Percentiles rank a stretch among this genome's conserved stretches.
Evolutionary conservation across 139 green algal species (phyloP).

Genomic region (Micractinium conductrix): DNA sequence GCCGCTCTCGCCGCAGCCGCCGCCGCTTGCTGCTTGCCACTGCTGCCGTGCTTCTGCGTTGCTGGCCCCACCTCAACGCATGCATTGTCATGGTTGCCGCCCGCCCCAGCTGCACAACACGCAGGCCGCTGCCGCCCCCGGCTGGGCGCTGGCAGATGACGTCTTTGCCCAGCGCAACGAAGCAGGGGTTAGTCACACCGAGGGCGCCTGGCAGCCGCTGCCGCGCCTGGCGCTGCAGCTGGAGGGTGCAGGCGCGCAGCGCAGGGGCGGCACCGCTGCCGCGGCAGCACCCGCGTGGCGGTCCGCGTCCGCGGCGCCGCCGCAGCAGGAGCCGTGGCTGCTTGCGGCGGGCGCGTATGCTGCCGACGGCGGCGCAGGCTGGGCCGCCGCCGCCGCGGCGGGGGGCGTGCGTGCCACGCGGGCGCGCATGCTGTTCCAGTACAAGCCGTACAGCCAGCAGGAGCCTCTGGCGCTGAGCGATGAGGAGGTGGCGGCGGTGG

Average conservation of each 20-base stretch:
- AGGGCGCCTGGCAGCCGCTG: constrained; percentile 31
- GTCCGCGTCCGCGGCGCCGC: neutral
- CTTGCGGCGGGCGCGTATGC: neutral
- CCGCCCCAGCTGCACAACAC: too few relatives aligned
- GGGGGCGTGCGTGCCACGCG: neutral
- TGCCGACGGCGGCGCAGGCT: neutral
- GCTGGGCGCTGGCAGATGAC: constrained; percentile 31
- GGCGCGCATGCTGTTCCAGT: constrained; percentile 52
- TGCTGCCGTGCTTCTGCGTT: neutral
- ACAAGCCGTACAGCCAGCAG: constrained; percentile 62
- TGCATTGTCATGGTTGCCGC: too few relatives aligned
- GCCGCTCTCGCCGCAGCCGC: neutral
- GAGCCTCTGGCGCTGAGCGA: constrained; percentile 41
- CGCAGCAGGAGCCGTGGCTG: constrained; percentile 7
- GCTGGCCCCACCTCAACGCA: neutral
- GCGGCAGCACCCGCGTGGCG: neutral
- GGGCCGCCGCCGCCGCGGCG: too few relatives aligned
- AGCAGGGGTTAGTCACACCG: neutral
- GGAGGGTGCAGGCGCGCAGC: neutral
- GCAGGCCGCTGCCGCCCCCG: neutral
- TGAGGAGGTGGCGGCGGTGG: constrained; percentile 53
- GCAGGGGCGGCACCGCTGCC: neutral
- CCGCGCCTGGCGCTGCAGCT: constrained; percentile 10
- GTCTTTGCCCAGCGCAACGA: constrained; percentile 35
- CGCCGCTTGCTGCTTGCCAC: neutral